Percentiles rank a stretch among this genome's conserved stretches.
Conservation (phyloP, 1,284 basidiomycete species). For the Ganoderma leucocontextum region DNA sequence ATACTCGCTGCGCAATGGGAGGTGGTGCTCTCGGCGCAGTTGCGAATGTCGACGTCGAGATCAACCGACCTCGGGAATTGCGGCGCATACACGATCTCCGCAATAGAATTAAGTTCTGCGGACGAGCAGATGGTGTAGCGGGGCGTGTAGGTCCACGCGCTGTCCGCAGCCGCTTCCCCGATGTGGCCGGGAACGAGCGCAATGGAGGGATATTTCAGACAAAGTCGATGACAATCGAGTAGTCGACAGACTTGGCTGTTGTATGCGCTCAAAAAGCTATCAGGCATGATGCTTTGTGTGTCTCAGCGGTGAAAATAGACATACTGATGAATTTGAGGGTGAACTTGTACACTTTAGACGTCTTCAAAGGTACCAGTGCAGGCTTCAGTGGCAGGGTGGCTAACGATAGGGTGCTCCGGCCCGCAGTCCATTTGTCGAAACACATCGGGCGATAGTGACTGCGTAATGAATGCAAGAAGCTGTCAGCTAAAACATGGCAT, state of each 20-base stretch:
- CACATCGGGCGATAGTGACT: not conserved
- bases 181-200: not conserved
- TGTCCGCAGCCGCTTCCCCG: not conserved
- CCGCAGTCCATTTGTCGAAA: not conserved
- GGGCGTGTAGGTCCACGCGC: not conserved
- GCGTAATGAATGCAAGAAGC: not conserved
- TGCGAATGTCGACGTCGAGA: not conserved
- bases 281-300: not conserved
- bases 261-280: not conserved
- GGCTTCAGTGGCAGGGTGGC: no score
- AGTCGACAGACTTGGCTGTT: not conserved
- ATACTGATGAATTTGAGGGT: not conserved
- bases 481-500: no score
- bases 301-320: not conserved
- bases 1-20: not conserved
- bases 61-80: not conserved
- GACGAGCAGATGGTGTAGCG: conserved; percentile 1
- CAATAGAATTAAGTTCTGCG: not conserved
- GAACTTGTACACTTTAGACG: not conserved
- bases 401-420: not conserved
- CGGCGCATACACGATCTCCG: not conserved
- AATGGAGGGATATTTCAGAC: not conserved
- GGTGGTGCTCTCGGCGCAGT: not conserved
- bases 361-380: not conserved
- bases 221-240: not conserved